A percentile compares a stretch with the other conserved stretches of the same genome.
Evolutionary conservation across 2,329 filamentous ascomycete species (phyloP).

Genomic region (Leptographium procerum): DNA sequence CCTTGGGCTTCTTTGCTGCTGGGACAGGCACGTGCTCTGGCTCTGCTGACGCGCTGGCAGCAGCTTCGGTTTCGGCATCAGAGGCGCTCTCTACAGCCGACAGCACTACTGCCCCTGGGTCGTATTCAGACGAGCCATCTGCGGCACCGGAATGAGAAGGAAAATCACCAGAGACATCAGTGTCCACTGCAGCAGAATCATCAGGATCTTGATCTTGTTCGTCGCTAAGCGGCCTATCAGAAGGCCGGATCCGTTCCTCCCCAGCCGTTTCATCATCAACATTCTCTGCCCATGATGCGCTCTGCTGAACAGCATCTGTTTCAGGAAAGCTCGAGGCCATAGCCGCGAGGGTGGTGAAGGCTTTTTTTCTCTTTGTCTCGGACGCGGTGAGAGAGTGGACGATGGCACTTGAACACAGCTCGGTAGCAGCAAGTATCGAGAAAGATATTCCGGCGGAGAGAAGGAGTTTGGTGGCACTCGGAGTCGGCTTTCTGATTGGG

Average conservation of each 20-base stretch:
- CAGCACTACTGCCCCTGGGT: slow-evolving; percentile 26
- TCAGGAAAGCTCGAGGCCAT: slow-evolving; percentile 17
- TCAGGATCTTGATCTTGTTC: slow-evolving; percentile 38
- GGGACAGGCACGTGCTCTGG: slow-evolving; percentile 15
- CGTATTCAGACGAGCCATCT: slow-evolving; percentile 46
- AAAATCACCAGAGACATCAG: slow-evolving; percentile 37
- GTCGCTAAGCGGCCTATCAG: slow-evolving; percentile 43
- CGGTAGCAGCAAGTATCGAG: neutral
- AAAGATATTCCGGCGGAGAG: neutral
- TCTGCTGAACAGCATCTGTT: slow-evolving; percentile 16
- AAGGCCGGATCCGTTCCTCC: slow-evolving; percentile 44
- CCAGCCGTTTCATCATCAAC: slow-evolving; percentile 42
- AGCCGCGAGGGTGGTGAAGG: neutral
- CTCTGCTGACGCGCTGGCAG: neutral
- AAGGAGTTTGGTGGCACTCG: neutral
- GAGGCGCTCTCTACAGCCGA: neutral
- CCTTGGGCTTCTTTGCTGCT: slow-evolving; percentile 44
- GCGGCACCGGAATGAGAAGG: slow-evolving; percentile 30
- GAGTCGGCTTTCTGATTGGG: neutral
- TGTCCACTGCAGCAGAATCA: slow-evolving; percentile 31
- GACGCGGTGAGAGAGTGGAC: neutral
- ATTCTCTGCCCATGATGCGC: slow-evolving; percentile 38
- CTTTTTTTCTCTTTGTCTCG: neutral
- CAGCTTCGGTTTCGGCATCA: neutral
- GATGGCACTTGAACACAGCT: neutral